Base-by-base conservation (phyloP, 371 early-diverging fungal genomes). In the Lichtheimia ornata region DNA sequence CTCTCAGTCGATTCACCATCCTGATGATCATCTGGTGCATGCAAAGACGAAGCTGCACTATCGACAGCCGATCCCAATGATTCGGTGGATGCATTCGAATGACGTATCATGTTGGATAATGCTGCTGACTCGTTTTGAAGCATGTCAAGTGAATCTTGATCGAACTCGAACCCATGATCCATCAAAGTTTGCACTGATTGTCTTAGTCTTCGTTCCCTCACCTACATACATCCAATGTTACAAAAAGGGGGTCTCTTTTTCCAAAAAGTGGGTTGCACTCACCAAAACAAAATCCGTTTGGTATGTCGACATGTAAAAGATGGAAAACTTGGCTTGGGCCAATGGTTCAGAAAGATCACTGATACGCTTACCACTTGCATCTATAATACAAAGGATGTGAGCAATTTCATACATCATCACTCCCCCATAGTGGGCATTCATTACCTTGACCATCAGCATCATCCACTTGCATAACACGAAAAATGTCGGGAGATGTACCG, bases 231-330 rank as follows among this genome's bases (percentile, higher is more conserved):
- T 18, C 5, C 6, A 6, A 30, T 1, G 45, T 22, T 56, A n/a
- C 41, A 25, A n/a, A 9, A 35, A 41, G n/a, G 22, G 22, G 2
- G n/a, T n/a, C n/a, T n/a, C n/a, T 25, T 12, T 72, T 52, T n/a
- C n/a, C 12, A 13, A 17, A 17, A 47, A 6, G 18, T 45, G 13
- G n/a, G 47, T n/a, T 22, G 22, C 15, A 44, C 63, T 76, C 77
- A 87, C 88, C 81, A 90, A 82, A 18, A 90, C 79, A 62, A 87
- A 84, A 52, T 90, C 91, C 3, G 89, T 90, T 71, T 89, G 88
- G 69, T 89, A 90, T 1, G 89, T 90, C 12, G 85, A 85, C 76
- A 88, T 85, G 70, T 85, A 87, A 61, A 87, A 87, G 52, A 87
- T 83, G 3, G 86, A 85, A 28, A 87, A 84, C 18, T 88, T 87